Conservation (phyloP, 2,329 filamentous ascomycete genomes). For the Domatiomyces globalis region DNA sequence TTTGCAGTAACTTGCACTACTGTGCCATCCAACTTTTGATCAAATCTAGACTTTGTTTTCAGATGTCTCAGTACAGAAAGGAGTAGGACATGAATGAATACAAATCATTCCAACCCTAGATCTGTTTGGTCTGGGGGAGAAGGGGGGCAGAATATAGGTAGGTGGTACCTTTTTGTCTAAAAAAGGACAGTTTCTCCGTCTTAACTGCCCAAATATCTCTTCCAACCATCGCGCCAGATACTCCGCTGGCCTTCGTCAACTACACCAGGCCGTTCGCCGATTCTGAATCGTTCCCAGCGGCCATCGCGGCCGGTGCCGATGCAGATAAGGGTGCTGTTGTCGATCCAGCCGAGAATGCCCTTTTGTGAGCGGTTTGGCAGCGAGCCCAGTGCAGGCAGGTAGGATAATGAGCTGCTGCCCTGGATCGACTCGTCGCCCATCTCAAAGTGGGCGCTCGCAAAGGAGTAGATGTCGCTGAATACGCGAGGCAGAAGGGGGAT, state of each 20-base stretch:
- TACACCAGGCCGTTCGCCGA: constrained; percentile 42
- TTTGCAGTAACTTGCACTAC: no score
- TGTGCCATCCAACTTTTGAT: no score
- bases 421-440: constrained; percentile 56
- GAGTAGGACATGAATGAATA: no score
- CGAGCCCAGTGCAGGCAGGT: constrained; percentile 38
- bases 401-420: constrained; percentile 18
- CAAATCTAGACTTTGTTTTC: no score
- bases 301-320: constrained; percentile 67
- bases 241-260: constrained; percentile 50
- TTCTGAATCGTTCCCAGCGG: constrained; percentile 74
- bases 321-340: constrained; percentile 57
- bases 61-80: no score
- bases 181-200: not conserved
- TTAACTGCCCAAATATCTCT: constrained; percentile 50
- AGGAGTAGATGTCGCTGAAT: constrained; percentile 82
- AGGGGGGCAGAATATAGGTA: no score
- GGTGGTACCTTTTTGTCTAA: no score
- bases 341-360: constrained; percentile 72
- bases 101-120: no score
- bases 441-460: constrained; percentile 66
- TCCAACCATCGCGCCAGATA: constrained; percentile 65
- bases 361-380: constrained; percentile 53
- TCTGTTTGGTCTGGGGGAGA: no score
- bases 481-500: constrained; percentile 72